These are phyloP conservation scores for Chalciporus sp. DNA, from an alignment of 1,284 basidiomycete species.

Conservation along the genomic window DNA sequence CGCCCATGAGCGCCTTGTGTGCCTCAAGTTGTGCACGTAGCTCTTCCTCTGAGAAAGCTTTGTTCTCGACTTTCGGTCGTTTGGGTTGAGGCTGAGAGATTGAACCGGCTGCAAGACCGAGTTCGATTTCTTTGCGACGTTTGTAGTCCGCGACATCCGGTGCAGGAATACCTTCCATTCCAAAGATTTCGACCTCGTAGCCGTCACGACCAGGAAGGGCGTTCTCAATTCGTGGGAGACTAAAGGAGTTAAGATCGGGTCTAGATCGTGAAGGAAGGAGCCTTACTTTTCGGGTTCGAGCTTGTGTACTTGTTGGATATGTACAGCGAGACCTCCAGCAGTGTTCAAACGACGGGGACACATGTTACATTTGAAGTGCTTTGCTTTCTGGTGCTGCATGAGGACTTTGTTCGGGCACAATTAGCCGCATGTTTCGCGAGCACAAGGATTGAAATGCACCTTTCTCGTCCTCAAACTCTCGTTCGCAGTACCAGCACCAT, in stretches of 20 bases:
- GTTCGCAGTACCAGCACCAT: constrained; percentile 99
- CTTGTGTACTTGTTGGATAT: constrained; percentile 98
- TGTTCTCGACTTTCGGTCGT: constrained; percentile 83
- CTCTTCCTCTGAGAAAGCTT: constrained; percentile 80
- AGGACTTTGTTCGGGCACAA: constrained; percentile 62
- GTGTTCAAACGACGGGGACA: constrained; percentile 96
- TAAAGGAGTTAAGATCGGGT: constrained; percentile 30
- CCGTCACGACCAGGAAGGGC: constrained; percentile 95
- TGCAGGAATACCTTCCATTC: constrained; percentile 97
- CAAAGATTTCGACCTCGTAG: constrained; percentile 99
- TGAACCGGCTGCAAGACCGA: constrained; percentile 80
- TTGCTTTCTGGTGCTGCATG: constrained; percentile 99
- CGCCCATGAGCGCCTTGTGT: constrained; percentile 92
- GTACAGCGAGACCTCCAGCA: constrained; percentile 96
- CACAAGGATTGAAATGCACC: constrained; percentile 47
- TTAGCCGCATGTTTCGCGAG: not conserved
- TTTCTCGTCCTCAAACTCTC: constrained; percentile 98
- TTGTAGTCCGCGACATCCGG: constrained; percentile 96
- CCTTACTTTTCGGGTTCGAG: constrained; percentile 93
- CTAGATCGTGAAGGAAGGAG: constrained; percentile 1
- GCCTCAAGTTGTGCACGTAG: constrained; percentile 84
- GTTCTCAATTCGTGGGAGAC: constrained; percentile 88
- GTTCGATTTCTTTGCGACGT: constrained; percentile 89
- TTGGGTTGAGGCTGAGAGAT: constrained; percentile 80
- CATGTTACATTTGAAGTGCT: constrained; percentile 97